Percentiles rank a stretch among this genome's conserved stretches.
Evolutionary conservation across 2,329 filamentous ascomycete genomes (phyloP).

Genomic region (Endothia cerciana): DNA sequence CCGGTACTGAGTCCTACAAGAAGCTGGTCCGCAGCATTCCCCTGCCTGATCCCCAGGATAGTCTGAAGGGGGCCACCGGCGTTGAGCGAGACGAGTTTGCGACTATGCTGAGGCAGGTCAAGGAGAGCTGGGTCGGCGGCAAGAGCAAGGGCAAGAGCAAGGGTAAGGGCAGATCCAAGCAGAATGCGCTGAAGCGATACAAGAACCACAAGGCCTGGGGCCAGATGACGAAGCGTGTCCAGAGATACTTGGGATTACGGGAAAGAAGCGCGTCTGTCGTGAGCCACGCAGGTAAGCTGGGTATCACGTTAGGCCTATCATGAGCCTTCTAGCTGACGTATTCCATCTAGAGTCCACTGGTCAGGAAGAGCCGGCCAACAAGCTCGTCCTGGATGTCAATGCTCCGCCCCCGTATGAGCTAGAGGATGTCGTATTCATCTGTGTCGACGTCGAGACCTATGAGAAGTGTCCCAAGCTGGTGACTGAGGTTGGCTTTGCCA

Average conservation of each 20-base stretch:
- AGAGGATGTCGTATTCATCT: slow-evolving; percentile 67
- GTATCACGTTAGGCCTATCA: neutral
- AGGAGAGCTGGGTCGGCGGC: slow-evolving; percentile 21
- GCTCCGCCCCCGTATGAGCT: slow-evolving; percentile 49
- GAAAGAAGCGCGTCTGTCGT: slow-evolving; percentile 32
- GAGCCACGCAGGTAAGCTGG: slow-evolving; percentile 17
- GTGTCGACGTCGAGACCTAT: slow-evolving; percentile 81
- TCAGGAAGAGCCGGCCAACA: slow-evolving; percentile 24
- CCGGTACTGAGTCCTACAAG: slow-evolving; percentile 43
- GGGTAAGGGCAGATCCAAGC: slow-evolving; percentile 56
- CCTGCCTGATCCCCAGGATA: slow-evolving; percentile 42
- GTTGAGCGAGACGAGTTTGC: slow-evolving; percentile 44
- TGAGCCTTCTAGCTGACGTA: neutral
- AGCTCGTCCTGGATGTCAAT: slow-evolving; percentile 45
- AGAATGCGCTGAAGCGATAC: slow-evolving; percentile 50
- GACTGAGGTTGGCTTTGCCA: slow-evolving; percentile 85
- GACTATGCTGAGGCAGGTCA: slow-evolving; percentile 47
- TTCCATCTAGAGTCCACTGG: neutral
- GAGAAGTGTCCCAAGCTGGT: slow-evolving; percentile 69
- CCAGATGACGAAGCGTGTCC: slow-evolving; percentile 63
- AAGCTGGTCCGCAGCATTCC: slow-evolving; percentile 40
- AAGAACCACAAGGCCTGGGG: slow-evolving; percentile 56
- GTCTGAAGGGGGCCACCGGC: slow-evolving; percentile 39
- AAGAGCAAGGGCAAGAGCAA: slow-evolving; percentile 37
- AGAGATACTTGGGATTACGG: slow-evolving; percentile 74